Conservation (phyloP, 495 filamentous ascomycete species). For the Aspergillus cristatus region DNA sequence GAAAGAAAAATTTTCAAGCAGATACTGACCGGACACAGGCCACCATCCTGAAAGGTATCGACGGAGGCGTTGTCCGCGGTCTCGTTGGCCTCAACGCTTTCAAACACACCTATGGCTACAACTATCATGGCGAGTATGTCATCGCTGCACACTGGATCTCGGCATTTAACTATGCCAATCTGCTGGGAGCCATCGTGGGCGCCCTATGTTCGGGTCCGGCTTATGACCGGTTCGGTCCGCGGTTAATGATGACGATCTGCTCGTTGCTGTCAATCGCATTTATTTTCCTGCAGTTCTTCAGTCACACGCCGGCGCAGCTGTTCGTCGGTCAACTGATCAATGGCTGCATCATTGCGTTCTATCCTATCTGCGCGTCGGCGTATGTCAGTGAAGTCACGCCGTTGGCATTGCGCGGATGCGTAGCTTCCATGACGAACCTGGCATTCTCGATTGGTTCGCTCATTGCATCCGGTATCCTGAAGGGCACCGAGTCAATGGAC, state of each 20-base stretch:
- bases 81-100: slow-evolving; percentile 24
- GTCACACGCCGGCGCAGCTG: slow-evolving; percentile 18
- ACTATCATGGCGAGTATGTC: slow-evolving; percentile 16
- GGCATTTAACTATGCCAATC: slow-evolving; percentile 63
- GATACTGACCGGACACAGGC: slow-evolving; percentile 4
- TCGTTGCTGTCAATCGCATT: slow-evolving; percentile 21
- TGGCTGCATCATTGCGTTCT: slow-evolving; percentile 26
- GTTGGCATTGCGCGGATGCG: slow-evolving; percentile 30
- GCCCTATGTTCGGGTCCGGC: slow-evolving; percentile 33
- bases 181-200: slow-evolving; percentile 55
- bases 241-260: slow-evolving; percentile 20
- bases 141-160: slow-evolving; percentile 20
- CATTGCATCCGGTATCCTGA: slow-evolving; percentile 29
- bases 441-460: slow-evolving; percentile 30
- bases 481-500: slow-evolving; percentile 22
- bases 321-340: slow-evolving; percentile 28
- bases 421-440: slow-evolving; percentile 29
- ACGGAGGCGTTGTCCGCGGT: slow-evolving; percentile 20
- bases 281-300: slow-evolving; percentile 31
- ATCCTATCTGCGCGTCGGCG: slow-evolving; percentile 26
- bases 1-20: neutral
- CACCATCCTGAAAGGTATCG: slow-evolving; percentile 23
- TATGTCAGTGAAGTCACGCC: slow-evolving; percentile 31
- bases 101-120: slow-evolving; percentile 23
- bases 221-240: slow-evolving; percentile 23